Percentiles rank a stretch among this genome's conserved stretches.
Evolutionary conservation across 2,329 filamentous ascomycete genomes (phyloP).

Genomic region (Pseudocercospora pini-densiflorae): DNA sequence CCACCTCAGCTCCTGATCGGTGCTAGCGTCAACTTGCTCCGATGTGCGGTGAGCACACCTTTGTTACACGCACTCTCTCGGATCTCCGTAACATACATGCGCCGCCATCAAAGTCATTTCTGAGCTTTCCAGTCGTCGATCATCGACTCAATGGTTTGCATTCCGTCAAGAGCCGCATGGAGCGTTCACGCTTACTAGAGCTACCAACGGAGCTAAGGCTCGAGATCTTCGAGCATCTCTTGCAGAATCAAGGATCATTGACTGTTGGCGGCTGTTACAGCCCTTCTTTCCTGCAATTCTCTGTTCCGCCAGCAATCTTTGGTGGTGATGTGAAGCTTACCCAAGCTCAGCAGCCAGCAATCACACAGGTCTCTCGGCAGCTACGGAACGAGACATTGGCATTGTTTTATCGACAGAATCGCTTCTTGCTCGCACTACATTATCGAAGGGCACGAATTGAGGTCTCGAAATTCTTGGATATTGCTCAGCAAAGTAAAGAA

Average conservation of each 20-base stretch:
- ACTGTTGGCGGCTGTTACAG: conserved; percentile 20
- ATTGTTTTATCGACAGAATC: conserved; percentile 24
- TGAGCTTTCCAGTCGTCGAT: background rate
- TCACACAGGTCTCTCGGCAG: conserved; percentile 19
- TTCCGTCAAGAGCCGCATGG: background rate
- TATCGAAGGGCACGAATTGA: conserved; percentile 18
- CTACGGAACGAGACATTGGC: conserved; percentile 18
- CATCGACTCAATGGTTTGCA: background rate
- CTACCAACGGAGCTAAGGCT: conserved; percentile 26
- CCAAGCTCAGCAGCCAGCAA: conserved; percentile 16
- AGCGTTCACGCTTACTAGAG: conserved; percentile 14
- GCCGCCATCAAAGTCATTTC: background rate
- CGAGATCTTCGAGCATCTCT: conserved; percentile 21
- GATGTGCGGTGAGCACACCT: background rate
- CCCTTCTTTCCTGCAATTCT: conserved; percentile 6
- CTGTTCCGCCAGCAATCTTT: conserved; percentile 13
- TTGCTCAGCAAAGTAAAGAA: background rate
- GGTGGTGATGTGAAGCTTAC: conserved; percentile 9
- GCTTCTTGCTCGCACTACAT: conserved; percentile 20
- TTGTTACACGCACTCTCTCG: background rate
- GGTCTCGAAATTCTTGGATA: conserved; percentile 16
- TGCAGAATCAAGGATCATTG: conserved; percentile 5
- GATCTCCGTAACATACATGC: background rate
- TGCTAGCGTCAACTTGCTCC: conserved; percentile 1
- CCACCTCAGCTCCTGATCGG: conserved; percentile 2